These are phyloP conservation scores for Termitomyces sp. DNA, from an alignment of 768 basidiomycete species.

Conservation along the genomic window DNA sequence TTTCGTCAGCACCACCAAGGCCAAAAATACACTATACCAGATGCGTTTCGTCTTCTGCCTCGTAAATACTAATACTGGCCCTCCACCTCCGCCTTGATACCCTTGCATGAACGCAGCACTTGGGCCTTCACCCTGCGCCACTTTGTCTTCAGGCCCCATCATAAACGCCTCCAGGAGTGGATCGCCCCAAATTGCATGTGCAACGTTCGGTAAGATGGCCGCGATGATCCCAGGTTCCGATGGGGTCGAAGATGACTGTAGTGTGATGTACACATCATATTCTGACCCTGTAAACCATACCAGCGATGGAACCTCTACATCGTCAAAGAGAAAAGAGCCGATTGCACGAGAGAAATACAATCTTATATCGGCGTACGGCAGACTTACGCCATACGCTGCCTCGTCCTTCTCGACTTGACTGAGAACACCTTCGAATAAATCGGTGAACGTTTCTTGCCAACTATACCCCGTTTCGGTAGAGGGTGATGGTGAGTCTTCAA, in stretches of 20 bases:
- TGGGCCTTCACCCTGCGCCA: slow-evolving; percentile 27
- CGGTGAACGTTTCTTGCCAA: slow-evolving; percentile 74
- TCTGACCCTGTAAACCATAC: slow-evolving; percentile 58
- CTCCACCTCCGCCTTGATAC: slow-evolving; percentile 47
- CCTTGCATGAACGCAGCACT: slow-evolving; percentile 52
- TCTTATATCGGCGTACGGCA: slow-evolving; percentile 41
- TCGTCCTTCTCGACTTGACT: slow-evolving; percentile 28
- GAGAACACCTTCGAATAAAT: slow-evolving; percentile 52
- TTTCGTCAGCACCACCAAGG: slow-evolving; percentile 46
- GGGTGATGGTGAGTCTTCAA: slow-evolving; percentile 11
- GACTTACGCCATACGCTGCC: slow-evolving; percentile 15
- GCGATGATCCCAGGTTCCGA: slow-evolving; percentile 24
- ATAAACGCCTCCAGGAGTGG: slow-evolving; percentile 68
- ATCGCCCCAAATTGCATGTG: slow-evolving; percentile 69
- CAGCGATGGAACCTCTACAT: slow-evolving; percentile 65
- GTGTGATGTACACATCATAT: slow-evolving; percentile 49
- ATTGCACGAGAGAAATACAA: slow-evolving; percentile 60
- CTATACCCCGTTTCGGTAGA: slow-evolving; percentile 44
- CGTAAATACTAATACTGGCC: slow-evolving; percentile 44
- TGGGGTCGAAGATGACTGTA: slow-evolving; percentile 16
- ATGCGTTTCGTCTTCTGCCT: slow-evolving; percentile 70
- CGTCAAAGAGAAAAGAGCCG: slow-evolving; percentile 70
- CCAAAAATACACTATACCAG: slow-evolving; percentile 71
- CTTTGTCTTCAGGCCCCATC: slow-evolving; percentile 19
- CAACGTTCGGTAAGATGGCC: slow-evolving; percentile 43